These are phyloP conservation scores for Diplodia mutila DNA, from an alignment of 2,329 filamentous ascomycete species.

Conservation along the genomic window DNA sequence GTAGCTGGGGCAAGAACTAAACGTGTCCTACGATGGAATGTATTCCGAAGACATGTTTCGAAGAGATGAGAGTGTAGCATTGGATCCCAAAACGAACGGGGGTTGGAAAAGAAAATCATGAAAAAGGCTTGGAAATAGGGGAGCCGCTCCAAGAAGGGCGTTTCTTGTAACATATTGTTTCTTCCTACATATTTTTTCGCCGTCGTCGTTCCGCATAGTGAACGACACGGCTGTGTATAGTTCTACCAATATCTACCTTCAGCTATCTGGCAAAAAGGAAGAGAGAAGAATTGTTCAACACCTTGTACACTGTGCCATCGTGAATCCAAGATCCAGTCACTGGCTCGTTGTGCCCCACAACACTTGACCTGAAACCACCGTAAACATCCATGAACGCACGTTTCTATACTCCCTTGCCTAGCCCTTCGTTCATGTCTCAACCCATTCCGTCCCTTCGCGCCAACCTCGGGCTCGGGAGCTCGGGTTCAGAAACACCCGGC, in stretches of 20 bases:
- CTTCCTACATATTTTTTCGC: not conserved
- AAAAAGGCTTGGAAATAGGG: not conserved
- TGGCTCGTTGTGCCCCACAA: not conserved
- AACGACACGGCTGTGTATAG: not conserved
- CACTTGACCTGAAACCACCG: not conserved
- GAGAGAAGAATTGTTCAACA: not conserved
- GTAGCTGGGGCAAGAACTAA: not conserved
- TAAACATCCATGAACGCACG: not conserved
- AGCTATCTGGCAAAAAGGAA: no score
- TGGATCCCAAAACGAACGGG: not conserved
- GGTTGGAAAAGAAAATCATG: not conserved
- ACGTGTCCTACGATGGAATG: not conserved
- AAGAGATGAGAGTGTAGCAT: not conserved
- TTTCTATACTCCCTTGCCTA: not conserved
- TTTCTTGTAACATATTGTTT: not conserved
- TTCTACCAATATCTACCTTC: not conserved
- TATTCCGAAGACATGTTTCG: not conserved
- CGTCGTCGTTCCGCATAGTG: not conserved
- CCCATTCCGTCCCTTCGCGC: not conserved
- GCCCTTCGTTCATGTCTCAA: not conserved
- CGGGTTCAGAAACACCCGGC: not conserved
- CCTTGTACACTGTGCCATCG: not conserved
- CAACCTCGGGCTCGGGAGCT: not conserved
- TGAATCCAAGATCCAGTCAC: not conserved
- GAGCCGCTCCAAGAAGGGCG: not conserved